Percentiles rank a stretch among this genome's conserved stretches.
Conservation (phyloP, 257 asterid genomes). For the Catharanthus roseus region DNA sequence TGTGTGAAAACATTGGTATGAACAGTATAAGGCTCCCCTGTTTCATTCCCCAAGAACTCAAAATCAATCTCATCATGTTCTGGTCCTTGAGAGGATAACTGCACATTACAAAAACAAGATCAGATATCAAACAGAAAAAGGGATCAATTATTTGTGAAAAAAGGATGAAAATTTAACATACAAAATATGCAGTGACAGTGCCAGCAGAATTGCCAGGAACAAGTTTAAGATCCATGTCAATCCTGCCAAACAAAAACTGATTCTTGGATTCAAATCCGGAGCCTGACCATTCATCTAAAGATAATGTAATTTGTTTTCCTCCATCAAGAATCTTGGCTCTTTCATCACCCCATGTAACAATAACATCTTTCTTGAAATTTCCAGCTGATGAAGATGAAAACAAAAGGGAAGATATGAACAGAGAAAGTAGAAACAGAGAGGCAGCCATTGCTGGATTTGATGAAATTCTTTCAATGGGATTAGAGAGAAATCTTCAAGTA, state of each 20-base stretch:
- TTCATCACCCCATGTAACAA: slow-evolving; percentile 42
- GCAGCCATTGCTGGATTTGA: slow-evolving; percentile 4
- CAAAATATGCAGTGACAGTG: slow-evolving; percentile 56
- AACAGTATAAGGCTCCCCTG: slow-evolving; percentile 32
- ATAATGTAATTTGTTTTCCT: slow-evolving; percentile 28
- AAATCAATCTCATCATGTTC: slow-evolving; percentile 35
- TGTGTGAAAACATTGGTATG: slow-evolving; percentile 30
- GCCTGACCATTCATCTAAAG: slow-evolving; percentile 31
- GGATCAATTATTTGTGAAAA: not conserved
- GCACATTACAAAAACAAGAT: not conserved
- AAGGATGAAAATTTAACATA: slow-evolving; percentile 4
- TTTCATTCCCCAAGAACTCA: slow-evolving; percentile 32
- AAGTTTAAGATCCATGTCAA: slow-evolving; percentile 31
- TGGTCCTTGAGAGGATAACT: slow-evolving; percentile 29
- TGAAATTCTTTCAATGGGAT: not conserved
- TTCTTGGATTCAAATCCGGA: slow-evolving; percentile 32
- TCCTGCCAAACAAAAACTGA: slow-evolving; percentile 23
- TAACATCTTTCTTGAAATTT: slow-evolving; percentile 39
- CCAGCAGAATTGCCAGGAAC: slow-evolving; percentile 31
- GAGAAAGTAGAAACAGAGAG: slow-evolving; percentile 7
- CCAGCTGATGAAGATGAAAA: slow-evolving; percentile 25
- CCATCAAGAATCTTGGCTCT: slow-evolving; percentile 42
- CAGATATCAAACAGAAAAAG: not conserved
- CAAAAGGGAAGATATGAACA: slow-evolving; percentile 17
- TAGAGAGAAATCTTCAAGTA: not conserved